Evolutionary conservation across 345 rosid genomes (phyloP), one percentile per base, ranked within the genome.

Genomic region (Hirschfeldia incana): DNA sequence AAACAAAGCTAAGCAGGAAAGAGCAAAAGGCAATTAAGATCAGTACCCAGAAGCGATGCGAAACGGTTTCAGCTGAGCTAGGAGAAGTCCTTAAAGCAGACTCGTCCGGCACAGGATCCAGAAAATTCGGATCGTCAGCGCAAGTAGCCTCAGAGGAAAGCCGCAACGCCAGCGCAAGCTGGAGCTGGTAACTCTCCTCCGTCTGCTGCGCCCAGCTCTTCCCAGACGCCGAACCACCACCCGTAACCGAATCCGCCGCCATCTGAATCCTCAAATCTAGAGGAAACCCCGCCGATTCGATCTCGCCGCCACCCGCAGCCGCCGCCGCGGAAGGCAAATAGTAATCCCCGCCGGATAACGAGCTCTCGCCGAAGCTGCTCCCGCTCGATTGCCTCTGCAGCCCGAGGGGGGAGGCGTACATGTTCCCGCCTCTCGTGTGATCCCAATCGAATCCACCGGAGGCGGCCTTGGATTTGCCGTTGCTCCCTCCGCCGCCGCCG

Each of bases 141-240:
- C 98, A 88, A 29, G 94, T 88, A 39, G 99, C 99, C 74, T 96
- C 97, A 0, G 92, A 89, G 1, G 98, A 91, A 63, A 96, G 89
- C 80, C 99, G 85, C 83, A 93, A 83, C 60, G 99, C 98, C 80
- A 96, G 79, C 36, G 99, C 99, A 87, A 96, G 81, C 86, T 96
- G 99, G 78, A 96, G 85, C 90, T 96, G 99, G 42, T 96, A 96
- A 79, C 99, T 96, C 92, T 96, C 99, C 81, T 96, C 99, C 73
- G 99, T 96, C 87, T 93, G 98, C 82, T 88, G 97, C 72, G 98
- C 99, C 99, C 97, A 96, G 85, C 97, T 92, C 85, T 89, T 96
- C 78, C 93, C 97, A 1, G 88, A 87, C 1, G 92, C 87, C 8
- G 91, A 80, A 5, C 90, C 46, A 4, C 90, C 11, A 0, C 46